Conservation (phyloP, 768 basidiomycete genomes). For the Leccinum subgranulosum region DNA sequence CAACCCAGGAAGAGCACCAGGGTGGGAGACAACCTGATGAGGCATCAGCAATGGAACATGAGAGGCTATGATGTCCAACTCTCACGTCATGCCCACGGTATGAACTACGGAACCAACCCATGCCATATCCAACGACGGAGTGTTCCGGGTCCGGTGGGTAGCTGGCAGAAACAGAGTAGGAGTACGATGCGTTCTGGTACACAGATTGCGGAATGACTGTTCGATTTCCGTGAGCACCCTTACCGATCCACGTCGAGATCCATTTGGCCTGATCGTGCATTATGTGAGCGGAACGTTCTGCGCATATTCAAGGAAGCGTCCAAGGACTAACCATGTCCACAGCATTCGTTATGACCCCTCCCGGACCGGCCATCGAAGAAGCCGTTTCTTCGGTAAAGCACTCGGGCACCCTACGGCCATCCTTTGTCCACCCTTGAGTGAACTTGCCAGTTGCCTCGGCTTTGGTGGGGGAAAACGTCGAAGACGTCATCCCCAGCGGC, state of each 20-base stretch:
- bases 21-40: constrained; percentile 34
- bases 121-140: constrained; percentile 37
- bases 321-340: constrained; percentile 39
- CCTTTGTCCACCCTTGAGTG: constrained; percentile 32
- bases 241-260: constrained; percentile 34
- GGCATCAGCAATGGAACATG: neutral
- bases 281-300: neutral
- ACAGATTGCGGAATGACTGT: constrained; percentile 33
- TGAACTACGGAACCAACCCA: constrained; percentile 40
- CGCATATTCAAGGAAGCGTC: neutral
- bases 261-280: constrained; percentile 34
- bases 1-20: constrained; percentile 35
- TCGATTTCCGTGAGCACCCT: constrained; percentile 29
- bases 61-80: neutral
- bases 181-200: constrained; percentile 30
- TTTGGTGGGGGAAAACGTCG: constrained; percentile 35
- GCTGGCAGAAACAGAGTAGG: constrained; percentile 24
- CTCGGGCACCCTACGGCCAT: constrained; percentile 33
- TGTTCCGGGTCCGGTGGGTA: constrained; percentile 10
- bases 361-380: constrained; percentile 35
- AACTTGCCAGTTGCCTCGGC: constrained; percentile 33
- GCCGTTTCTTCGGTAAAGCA: constrained; percentile 27
- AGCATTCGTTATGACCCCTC: constrained; percentile 41
- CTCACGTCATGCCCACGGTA: constrained; percentile 41
- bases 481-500: constrained; percentile 39